Percentiles rank a stretch among this genome's conserved stretches.
phyloP scores from a whole-genome alignment of 2,329 filamentous ascomycete genomes.

The Trichophyton equinum region DNA sequence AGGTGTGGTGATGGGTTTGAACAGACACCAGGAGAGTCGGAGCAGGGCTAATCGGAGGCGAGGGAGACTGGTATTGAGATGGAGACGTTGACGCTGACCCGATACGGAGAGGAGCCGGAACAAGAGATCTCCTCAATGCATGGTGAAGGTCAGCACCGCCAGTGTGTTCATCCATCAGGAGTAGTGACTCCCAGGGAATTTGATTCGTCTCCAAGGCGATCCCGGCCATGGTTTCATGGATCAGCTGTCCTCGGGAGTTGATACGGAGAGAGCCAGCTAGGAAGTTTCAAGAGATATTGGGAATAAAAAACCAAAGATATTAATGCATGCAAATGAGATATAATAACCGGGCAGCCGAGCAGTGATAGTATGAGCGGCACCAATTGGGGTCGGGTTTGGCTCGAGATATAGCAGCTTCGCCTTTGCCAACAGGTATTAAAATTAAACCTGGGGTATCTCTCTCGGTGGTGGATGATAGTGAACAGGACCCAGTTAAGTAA shows the following conservation, averaged over 20 bases:
- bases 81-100: conserved; percentile 2
- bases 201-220: background rate
- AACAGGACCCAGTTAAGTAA: background rate
- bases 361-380: background rate
- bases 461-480: background rate
- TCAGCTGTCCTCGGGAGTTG: background rate
- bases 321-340: background rate
- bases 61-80: conserved; percentile 2
- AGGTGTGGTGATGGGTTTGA: background rate
- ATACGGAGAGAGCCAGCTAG: background rate
- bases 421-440: background rate
- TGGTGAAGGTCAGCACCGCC: background rate
- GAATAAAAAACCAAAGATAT: background rate
- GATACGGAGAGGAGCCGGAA: conserved; percentile 8
- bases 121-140: conserved; percentile 1
- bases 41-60: conserved; percentile 11
- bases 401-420: background rate
- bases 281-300: background rate
- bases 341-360: background rate
- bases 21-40: conserved; percentile 12
- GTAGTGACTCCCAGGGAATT: conserved; percentile 2
- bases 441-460: background rate
- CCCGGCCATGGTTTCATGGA: background rate
- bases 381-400: background rate
- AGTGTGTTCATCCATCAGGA: background rate